Percentiles rank a stretch among this genome's conserved stretches.
These are phyloP conservation scores for Stachybotrys elegans DNA, from an alignment of 2,329 filamentous ascomycete species.

Conservation along the genomic window DNA sequence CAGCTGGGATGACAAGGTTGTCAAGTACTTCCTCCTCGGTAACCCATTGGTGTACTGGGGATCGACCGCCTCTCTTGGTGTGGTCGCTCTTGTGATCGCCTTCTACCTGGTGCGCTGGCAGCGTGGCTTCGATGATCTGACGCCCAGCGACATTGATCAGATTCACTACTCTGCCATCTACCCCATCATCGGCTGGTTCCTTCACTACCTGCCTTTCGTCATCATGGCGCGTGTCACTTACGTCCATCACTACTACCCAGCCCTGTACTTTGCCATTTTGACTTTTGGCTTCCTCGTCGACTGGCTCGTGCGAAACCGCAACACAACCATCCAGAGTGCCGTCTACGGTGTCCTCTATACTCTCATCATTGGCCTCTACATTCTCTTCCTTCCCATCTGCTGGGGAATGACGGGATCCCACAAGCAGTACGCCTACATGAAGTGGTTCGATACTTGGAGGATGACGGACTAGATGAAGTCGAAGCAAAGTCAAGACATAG, in stretches of 20 bases:
- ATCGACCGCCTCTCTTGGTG: constrained; percentile 71
- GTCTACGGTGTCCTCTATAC: constrained; percentile 73
- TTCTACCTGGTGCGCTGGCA: constrained; percentile 97
- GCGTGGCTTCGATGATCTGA: constrained; percentile 83
- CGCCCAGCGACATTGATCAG: constrained; percentile 75
- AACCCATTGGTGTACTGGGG: constrained; percentile 97
- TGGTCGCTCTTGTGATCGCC: constrained; percentile 65
- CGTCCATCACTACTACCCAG: constrained; percentile 98
- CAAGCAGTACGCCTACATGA: constrained; percentile 82
- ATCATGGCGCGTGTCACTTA: constrained; percentile 99
- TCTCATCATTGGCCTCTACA: constrained; percentile 73
- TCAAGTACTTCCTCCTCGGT: constrained; percentile 98
- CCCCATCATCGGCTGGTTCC: constrained; percentile 86
- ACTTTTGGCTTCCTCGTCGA: constrained; percentile 83
- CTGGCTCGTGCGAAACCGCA: constrained; percentile 69
- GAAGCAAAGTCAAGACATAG: constrained; percentile 6
- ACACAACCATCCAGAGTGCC: constrained; percentile 56
- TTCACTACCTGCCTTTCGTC: constrained; percentile 94
- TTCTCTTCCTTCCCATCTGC: constrained; percentile 87
- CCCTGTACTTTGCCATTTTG: constrained; percentile 94
- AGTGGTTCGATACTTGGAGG: constrained; percentile 87
- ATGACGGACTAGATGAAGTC: constrained; percentile 72
- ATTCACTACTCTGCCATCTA: constrained; percentile 94
- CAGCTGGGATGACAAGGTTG: constrained; percentile 89
- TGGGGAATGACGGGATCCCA: constrained; percentile 91